Base-by-base conservation (phyloP, 1,139 yeast genomes). In the Diutina rugosa region DNA sequence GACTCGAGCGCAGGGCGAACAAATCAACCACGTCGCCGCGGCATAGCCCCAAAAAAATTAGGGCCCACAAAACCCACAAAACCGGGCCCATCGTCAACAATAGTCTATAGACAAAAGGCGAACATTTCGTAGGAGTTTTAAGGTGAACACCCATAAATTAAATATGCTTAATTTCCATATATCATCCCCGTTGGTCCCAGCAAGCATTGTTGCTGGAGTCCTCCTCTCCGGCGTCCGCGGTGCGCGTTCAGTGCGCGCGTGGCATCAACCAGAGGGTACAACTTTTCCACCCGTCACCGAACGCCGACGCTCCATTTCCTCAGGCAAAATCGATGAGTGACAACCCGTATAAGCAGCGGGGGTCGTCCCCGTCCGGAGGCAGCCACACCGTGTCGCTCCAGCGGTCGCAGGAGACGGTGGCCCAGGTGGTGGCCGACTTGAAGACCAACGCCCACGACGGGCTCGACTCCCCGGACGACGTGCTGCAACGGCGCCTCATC, bases 391-490 rank as follows among this genome's bases (percentile, higher is more conserved):
- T 76, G 2, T 80, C 89, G 6, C 74, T 79, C 14, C 71, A 70
- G 59, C 90, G 70, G 68, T 79, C 90, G 62, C 76, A 78, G 38
- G 69, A 79, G 59, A 69, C 90, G 0, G 75, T 81, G 4, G 85
- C 81, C 44, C 87, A 87, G 53, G 82, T 91, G 1, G 77, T 79
- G 2, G 61, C 67, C 14, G 83, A 84, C 55, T 73, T 90, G 51
- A 79, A 79, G 57, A 86, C 97, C 0, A 82, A 88, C 62, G 57
- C 69, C 10, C 66, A 63, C 1, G 61, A 68, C 10, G 98, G 98
- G 2, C 72, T 91, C 30, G 71, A 78, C 32, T 81, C 84, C 56
- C 75, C 74, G 41, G 90, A 84, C 60, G 97, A 90, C 60, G 81
- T 88, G 32, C 70, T 80, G 28, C 80, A 81, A 63, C 76, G 97